These are phyloP conservation scores for Thinopyrum elongatum DNA, from an alignment of 176 grass and related monocot genomes.

Conservation along the genomic window DNA sequence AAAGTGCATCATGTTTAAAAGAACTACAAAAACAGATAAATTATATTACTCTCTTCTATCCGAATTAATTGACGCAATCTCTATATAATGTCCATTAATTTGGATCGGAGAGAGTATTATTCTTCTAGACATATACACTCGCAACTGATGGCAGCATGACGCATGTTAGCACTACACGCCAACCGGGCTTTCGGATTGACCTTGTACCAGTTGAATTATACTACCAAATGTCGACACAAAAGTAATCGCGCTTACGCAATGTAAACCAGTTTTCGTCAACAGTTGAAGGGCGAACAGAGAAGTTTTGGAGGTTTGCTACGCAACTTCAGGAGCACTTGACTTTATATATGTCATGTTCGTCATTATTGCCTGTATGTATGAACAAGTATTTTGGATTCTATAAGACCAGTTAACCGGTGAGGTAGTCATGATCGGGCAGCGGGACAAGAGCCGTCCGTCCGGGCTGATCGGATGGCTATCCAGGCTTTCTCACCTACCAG, in stretches of 20 bases:
- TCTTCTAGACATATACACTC: not conserved
- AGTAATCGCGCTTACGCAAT: not conserved
- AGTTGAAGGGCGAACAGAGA: not conserved
- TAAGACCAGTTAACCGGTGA: not conserved
- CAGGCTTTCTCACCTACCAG: not conserved
- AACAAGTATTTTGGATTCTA: not conserved
- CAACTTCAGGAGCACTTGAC: not conserved
- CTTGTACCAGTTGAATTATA: not conserved
- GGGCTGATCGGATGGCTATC: not conserved
- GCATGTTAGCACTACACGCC: not conserved
- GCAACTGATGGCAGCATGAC: not conserved
- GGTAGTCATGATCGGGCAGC: not conserved
- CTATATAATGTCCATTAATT: too few species aligned
- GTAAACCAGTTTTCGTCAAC: not conserved
- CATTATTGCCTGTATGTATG: not conserved
- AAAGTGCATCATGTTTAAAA: not conserved
- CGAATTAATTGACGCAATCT: too few species aligned
- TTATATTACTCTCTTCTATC: too few species aligned
- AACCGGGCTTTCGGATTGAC: conserved; percentile 17
- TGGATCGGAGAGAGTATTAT: too few species aligned
- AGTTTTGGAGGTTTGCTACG: not conserved
- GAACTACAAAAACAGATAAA: not conserved
- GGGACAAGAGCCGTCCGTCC: not conserved
- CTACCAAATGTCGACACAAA: not conserved
- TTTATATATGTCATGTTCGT: not conserved